phyloP scores from a whole-genome alignment of 805 yeast species.

The Kuraishia molischiana region DNA sequence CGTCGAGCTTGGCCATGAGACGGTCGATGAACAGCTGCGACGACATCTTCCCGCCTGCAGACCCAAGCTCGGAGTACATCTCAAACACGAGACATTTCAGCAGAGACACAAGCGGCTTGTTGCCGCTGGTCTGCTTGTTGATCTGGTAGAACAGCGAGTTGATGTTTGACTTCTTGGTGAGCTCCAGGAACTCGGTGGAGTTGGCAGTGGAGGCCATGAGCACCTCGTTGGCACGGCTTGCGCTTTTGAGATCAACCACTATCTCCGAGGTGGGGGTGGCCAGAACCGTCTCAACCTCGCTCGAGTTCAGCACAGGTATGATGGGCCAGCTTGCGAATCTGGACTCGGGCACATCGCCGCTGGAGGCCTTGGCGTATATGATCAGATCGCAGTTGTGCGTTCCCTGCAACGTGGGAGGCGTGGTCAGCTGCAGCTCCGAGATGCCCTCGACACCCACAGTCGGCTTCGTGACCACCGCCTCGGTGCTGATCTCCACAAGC shows the following conservation, averaged over 20 bases:
- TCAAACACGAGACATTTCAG: constrained; percentile 16
- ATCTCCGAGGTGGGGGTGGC: constrained; percentile 10
- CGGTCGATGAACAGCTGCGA: neutral
- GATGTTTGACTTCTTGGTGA: constrained; percentile 17
- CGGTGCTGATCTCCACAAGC: constrained; percentile 15
- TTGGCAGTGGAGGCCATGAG: constrained; percentile 15
- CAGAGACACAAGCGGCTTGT: constrained; percentile 15
- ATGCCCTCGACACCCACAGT: neutral
- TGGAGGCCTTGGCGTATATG: constrained; percentile 14
- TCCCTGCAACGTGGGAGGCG: neutral
- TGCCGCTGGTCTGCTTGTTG: constrained; percentile 18
- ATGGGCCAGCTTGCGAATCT: constrained; percentile 16
- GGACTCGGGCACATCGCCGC: constrained; percentile 10
- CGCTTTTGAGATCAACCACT: constrained; percentile 15
- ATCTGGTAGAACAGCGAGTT: constrained; percentile 15
- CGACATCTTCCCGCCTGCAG: neutral
- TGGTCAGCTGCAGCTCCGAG: neutral
- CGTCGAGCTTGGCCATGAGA: neutral
- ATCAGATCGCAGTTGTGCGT: constrained; percentile 15
- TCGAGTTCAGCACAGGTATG: constrained; percentile 12
- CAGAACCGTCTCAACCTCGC: constrained; percentile 13
- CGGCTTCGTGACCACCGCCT: neutral
- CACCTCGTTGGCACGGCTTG: constrained; percentile 17
- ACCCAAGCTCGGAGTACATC: constrained; percentile 5
- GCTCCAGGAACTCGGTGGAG: constrained; percentile 15